These are phyloP conservation scores for Crinitomyces ghanaensis DNA, from an alignment of 805 yeast species.

Conservation along the genomic window DNA sequence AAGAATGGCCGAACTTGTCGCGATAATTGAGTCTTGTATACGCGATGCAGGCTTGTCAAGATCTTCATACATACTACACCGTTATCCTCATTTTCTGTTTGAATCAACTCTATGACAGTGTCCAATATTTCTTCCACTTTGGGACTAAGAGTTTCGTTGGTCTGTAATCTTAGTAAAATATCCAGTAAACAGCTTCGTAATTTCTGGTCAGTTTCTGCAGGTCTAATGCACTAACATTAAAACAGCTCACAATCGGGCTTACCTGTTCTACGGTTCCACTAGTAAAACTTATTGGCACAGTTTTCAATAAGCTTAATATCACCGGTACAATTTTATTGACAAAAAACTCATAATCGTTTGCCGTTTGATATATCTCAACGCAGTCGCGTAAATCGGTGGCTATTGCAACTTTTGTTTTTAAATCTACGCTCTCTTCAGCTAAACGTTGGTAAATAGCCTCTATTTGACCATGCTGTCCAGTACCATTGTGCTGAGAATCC, in stretches of 20 bases:
- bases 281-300: slow-evolving; percentile 62
- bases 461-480: too few species aligned
- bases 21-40: slow-evolving; percentile 55
- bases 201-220: slow-evolving; percentile 33
- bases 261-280: slow-evolving; percentile 50
- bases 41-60: slow-evolving; percentile 72
- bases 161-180: slow-evolving; percentile 66
- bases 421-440: slow-evolving; percentile 35
- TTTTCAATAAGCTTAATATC: slow-evolving; percentile 48
- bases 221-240: background rate
- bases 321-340: slow-evolving; percentile 59
- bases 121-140: slow-evolving; percentile 52
- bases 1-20: slow-evolving; percentile 73
- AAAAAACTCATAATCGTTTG: slow-evolving; percentile 72
- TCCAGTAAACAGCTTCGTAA: slow-evolving; percentile 68
- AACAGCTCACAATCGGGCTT: slow-evolving; percentile 9
- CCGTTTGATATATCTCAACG: slow-evolving; percentile 70
- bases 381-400: slow-evolving; percentile 79
- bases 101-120: slow-evolving; percentile 46
- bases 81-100: slow-evolving; percentile 85
- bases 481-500: too few species aligned
- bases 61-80: slow-evolving; percentile 87
- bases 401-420: slow-evolving; percentile 50
- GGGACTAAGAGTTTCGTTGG: slow-evolving; percentile 71
- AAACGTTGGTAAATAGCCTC: too few species aligned